Base-by-base conservation (phyloP, 2,329 filamentous ascomycete species). In the Anisogramma anomala region DNA sequence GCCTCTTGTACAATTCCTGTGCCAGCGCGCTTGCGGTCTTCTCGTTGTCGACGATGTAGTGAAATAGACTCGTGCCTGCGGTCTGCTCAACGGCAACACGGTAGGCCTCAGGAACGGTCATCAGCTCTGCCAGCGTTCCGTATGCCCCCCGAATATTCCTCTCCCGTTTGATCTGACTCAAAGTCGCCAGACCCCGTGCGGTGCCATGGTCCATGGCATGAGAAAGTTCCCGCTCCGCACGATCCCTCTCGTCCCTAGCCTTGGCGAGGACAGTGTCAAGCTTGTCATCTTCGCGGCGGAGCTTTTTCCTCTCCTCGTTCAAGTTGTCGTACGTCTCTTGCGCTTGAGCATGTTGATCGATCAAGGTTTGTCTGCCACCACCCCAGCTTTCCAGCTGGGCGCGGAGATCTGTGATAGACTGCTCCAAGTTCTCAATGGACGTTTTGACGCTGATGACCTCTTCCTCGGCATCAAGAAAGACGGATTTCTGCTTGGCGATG, bases 11-110 rank as follows among this genome's bases (percentile, higher is more conserved):
- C 20, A 98, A 68, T 11, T 79, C 74, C 50, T 89, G 82, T 32
- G 91, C 77, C 25, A 95, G 74, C 50, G 77, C 76, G 1, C 84
- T 86, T 1, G 88, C 87, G 0, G 88, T 95, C 30, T 83, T 77
- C 46, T 93, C 86, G 36, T 82, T 89, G 58, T 98, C 89, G 32
- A 96, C 89, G 9, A 98, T 79, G 50, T 94, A 94, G 61, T 98
- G 86, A 63, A 98, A 98, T 7, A 98, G 70, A 57, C 86, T 94
- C 48, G 80, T 81, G 14, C 91, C 91, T 2, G 89, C 91, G 38
- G 88, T 91, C 52, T 94, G 86, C 62, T 98, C 91, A 8, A 93
- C 82, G 2, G 91, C 86, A 9, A 88, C 78, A 46, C 87, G 79
- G 62, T 94, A 96, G 39, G 77, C 74, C 39, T 94, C 86, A 43